A percentile compares a stretch with the other conserved stretches of the same genome.
These are phyloP conservation scores for Chlorella sp. DNA, from an alignment of 139 green algal genomes.

Conservation along the genomic window DNA sequence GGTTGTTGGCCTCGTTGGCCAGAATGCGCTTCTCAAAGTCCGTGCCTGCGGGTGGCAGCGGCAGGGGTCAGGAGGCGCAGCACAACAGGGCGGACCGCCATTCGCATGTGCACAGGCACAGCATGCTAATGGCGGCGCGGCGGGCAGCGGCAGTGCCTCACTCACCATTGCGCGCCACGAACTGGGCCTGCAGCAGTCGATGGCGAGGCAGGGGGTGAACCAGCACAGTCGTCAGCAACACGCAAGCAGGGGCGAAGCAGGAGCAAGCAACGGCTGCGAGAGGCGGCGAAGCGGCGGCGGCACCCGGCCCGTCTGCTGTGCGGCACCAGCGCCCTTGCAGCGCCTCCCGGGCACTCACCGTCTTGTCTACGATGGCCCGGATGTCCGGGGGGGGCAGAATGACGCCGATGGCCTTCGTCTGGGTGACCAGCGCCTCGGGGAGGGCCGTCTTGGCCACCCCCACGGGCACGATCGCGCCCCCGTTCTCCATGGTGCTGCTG, in stretches of 20 bases:
- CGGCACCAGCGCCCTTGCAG: too few species aligned
- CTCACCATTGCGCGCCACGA: conserved; percentile 96
- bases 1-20: conserved; percentile 92
- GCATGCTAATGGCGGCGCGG: not conserved
- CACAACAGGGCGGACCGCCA: not conserved
- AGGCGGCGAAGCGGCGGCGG: too few species aligned
- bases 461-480: conserved; percentile 70
- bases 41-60: conserved; percentile 58
- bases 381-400: conserved; percentile 97
- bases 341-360: conserved; percentile 44
- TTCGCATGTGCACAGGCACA: too few species aligned
- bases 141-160: not conserved
- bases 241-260: too few species aligned
- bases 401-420: conserved; percentile 93
- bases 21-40: conserved; percentile 97
- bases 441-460: conserved; percentile 58
- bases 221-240: too few species aligned
- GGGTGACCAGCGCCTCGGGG: conserved; percentile 74
- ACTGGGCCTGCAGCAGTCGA: conserved; percentile 62
- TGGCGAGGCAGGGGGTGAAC: too few species aligned
- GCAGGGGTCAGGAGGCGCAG: not conserved
- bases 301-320: too few species aligned
- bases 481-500: conserved; percentile 35
- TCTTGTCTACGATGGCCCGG: conserved; percentile 98
- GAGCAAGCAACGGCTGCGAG: too few species aligned